These are phyloP conservation scores for Prunus kanzakura DNA, from an alignment of 306 rosid genomes.

Conservation along the genomic window DNA sequence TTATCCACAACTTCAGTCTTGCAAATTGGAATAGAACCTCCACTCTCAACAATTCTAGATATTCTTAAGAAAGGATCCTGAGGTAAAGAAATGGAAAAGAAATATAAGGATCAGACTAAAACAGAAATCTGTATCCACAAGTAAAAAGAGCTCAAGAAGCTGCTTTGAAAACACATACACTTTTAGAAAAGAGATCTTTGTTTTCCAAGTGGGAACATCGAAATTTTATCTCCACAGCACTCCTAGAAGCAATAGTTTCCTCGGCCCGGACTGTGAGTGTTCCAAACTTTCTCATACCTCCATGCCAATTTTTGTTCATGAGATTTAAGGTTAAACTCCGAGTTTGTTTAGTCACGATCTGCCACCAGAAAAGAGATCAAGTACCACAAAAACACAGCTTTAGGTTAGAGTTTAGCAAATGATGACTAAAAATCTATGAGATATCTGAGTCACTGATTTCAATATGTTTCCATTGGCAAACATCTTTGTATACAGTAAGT, in stretches of 20 bases:
- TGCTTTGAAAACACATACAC: constrained; percentile 38
- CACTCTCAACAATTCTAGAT: constrained; percentile 74
- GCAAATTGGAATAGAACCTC: constrained; percentile 77
- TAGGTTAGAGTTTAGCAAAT: not conserved
- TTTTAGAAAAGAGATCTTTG: constrained; percentile 73
- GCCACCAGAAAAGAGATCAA: constrained; percentile 10
- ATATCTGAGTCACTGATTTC: not conserved
- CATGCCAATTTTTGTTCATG: constrained; percentile 30
- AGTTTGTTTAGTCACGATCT: constrained; percentile 70
- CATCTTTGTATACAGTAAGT: not conserved
- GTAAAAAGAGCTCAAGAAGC: not conserved
- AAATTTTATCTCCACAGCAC: constrained; percentile 53
- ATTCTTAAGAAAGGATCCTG: constrained; percentile 86
- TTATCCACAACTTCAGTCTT: constrained; percentile 78
- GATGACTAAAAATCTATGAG: not conserved
- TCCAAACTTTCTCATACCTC: constrained; percentile 46
- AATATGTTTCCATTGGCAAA: not conserved
- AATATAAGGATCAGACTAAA: not conserved
- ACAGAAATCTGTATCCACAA: not conserved
- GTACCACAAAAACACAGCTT: not conserved
- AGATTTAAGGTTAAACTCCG: constrained; percentile 52
- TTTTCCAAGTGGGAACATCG: constrained; percentile 74
- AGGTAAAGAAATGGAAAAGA: constrained; percentile 9
- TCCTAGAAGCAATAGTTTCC: constrained; percentile 65
- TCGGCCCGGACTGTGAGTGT: constrained; percentile 71